These are phyloP conservation scores for Pyrenophora teres DNA, from an alignment of 2,329 filamentous ascomycete species.

Conservation along the genomic window DNA sequence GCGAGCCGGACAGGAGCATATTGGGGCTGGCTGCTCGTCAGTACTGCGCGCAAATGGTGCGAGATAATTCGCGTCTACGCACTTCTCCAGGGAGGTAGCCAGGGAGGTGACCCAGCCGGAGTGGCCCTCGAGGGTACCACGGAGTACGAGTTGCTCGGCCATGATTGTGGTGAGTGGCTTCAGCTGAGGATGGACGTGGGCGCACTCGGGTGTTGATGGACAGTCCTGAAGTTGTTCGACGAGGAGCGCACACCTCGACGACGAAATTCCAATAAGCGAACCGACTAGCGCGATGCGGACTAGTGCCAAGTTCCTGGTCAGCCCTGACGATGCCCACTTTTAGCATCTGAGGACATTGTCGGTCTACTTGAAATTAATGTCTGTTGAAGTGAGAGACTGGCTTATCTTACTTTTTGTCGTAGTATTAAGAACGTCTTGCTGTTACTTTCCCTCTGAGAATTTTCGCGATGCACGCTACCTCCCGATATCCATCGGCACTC, in stretches of 20 bases:
- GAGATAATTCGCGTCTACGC: constrained; percentile 19
- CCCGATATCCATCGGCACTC: background rate
- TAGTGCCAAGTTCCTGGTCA: constrained; percentile 1
- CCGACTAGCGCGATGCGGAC: background rate
- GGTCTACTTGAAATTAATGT: too few relatives aligned
- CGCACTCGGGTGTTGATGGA: constrained; percentile 37
- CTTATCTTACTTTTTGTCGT: too few relatives aligned
- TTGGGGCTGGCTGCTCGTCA: constrained; percentile 72
- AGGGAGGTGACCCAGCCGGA: constrained; percentile 99
- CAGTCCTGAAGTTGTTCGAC: constrained; percentile 30
- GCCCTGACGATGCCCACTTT: background rate
- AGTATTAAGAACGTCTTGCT: too few relatives aligned
- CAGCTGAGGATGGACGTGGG: constrained; percentile 39
- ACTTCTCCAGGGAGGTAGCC: constrained; percentile 99
- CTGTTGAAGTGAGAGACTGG: too few relatives aligned
- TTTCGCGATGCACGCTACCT: too few relatives aligned
- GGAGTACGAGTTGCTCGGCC: constrained; percentile 94
- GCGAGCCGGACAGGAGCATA: constrained; percentile 97
- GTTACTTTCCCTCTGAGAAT: too few relatives aligned
- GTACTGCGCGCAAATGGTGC: constrained; percentile 25
- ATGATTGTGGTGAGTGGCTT: constrained; percentile 58
- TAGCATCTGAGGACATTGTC: background rate
- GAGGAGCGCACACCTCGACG: constrained; percentile 13
- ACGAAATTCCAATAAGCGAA: constrained; percentile 19
- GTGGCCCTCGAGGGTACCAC: constrained; percentile 98